phyloP scores from a whole-genome alignment of 2,329 filamentous ascomycete species.

The Verticillium dahliae region DNA sequence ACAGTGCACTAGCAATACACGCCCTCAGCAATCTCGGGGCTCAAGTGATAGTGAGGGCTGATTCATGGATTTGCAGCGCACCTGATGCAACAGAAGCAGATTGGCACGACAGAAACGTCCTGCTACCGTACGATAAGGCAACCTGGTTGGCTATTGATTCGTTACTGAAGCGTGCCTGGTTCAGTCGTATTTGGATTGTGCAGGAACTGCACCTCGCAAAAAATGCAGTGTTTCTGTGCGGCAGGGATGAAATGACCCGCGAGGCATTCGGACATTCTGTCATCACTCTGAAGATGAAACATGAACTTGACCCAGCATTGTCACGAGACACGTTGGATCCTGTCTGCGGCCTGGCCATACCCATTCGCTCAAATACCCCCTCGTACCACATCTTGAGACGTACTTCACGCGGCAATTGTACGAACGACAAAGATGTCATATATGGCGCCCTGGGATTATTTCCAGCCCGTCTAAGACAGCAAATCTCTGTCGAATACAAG shows the following conservation, averaged over 20 bases:
- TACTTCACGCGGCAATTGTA: not conserved
- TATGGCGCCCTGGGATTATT: not conserved
- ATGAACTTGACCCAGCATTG: not conserved
- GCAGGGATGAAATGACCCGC: not conserved
- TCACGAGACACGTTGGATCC: not conserved
- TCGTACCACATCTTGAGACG: not conserved
- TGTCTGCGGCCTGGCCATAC: not conserved
- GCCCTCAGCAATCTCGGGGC: not conserved
- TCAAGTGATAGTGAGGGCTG: not conserved
- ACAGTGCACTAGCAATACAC: not conserved
- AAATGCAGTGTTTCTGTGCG: conserved; percentile 1
- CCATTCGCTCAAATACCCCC: not conserved
- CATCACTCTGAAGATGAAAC: not conserved
- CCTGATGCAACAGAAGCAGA: not conserved
- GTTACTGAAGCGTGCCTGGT: conserved; percentile 2
- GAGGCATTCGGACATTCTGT: not conserved
- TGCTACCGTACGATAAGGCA: not conserved
- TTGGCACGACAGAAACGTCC: not conserved
- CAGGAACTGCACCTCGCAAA: conserved; percentile 1
- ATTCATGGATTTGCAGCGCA: not conserved
- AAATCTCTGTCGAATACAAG: not conserved
- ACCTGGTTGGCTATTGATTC: not conserved
- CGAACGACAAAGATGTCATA: not conserved
- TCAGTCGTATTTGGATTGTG: conserved; percentile 4
- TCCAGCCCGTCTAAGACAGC: not conserved